These are phyloP conservation scores for Monosporascus sp. DNA, from an alignment of 2,329 filamentous ascomycete genomes.

Conservation along the genomic window DNA sequence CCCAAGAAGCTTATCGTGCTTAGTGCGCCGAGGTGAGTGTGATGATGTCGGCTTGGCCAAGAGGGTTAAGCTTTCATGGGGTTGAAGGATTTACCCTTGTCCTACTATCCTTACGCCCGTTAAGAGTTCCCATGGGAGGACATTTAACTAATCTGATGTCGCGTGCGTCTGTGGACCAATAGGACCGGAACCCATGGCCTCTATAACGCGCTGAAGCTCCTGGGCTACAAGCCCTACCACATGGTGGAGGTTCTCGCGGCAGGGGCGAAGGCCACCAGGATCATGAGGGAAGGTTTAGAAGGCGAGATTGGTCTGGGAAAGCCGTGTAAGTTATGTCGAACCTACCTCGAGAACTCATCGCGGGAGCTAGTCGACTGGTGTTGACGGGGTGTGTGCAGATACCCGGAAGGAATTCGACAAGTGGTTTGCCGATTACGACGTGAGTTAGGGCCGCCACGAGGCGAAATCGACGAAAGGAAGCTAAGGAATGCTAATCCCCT, in stretches of 20 bases:
- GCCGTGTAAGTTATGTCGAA: slow-evolving; percentile 20
- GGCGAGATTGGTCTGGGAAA: slow-evolving; percentile 24
- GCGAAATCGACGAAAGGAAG: not conserved
- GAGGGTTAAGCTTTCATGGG: too few species aligned
- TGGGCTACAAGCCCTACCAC: slow-evolving; percentile 33
- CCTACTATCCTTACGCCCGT: too few species aligned
- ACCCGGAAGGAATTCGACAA: slow-evolving; percentile 33
- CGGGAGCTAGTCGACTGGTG: not conserved
- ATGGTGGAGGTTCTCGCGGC: slow-evolving; percentile 25
- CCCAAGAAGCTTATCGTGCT: slow-evolving; percentile 32
- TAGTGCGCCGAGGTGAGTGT: slow-evolving; percentile 30
- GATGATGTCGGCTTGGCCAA: not conserved
- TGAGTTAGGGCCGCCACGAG: slow-evolving; percentile 10
- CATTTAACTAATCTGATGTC: too few species aligned
- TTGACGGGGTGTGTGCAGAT: slow-evolving; percentile 14
- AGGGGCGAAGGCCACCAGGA: slow-evolving; percentile 17
- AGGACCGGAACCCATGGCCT: slow-evolving; percentile 32
- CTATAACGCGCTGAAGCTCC: slow-evolving; percentile 27
- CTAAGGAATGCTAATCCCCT: not conserved
- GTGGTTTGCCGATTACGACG: slow-evolving; percentile 34
- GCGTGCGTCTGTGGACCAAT: slow-evolving; percentile 1
- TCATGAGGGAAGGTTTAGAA: slow-evolving; percentile 25
- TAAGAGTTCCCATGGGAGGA: too few species aligned
- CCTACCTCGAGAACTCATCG: not conserved
- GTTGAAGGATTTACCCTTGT: too few species aligned